Evolutionary conservation across 139 green algal species (phyloP), one percentile per base, ranked within the genome.

Genomic region (Edaphochlamys debaryana): DNA sequence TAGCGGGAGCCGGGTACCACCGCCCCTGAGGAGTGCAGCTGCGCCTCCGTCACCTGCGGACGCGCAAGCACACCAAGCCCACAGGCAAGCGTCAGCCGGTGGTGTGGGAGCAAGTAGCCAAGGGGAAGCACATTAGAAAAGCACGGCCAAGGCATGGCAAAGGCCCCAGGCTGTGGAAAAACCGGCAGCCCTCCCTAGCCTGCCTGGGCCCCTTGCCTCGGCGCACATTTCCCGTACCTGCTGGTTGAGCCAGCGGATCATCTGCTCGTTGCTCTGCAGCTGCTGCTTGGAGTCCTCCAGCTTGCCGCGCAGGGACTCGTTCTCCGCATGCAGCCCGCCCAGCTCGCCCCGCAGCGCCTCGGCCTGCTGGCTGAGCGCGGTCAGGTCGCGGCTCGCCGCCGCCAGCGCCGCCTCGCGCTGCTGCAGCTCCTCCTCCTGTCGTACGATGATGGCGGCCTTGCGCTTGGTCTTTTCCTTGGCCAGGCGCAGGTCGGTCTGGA

Each of bases 191-290:
- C 9, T 23, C 11, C 11, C 48, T 23, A 23, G 9, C 48, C 9
- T 9, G 11, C 11, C 48, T 15, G 15, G 48, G 9, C 11, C 11
- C 9, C 48, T 15, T 23, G 11, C 9, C 48, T 23, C 48, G 48
- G 48, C 48, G 9, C 9, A 54, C 48, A 15, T 5, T 11, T 2
- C 68, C 1, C 78, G 17, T 68, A 94, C 87, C 91, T 97, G 95
- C 50, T 92, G 91, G 88, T 99, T 98, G 15, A 99, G 92, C 96
- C 96, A 99, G 1, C 93, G 84, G 38, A 99, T 98, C 95, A 99
- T 98, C 84, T 98, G 92, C 85, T 98, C 93, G 78, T 97, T 98
- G 87, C 89, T 92, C 79, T 94, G 79, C 85, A 96, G 88, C 89
- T 97, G 91, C 84, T 75, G 42, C 76, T 92, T 90, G 79, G 87